These are phyloP conservation scores for Podospora conica DNA, from an alignment of 495 filamentous ascomycete species.

Conservation along the genomic window DNA sequence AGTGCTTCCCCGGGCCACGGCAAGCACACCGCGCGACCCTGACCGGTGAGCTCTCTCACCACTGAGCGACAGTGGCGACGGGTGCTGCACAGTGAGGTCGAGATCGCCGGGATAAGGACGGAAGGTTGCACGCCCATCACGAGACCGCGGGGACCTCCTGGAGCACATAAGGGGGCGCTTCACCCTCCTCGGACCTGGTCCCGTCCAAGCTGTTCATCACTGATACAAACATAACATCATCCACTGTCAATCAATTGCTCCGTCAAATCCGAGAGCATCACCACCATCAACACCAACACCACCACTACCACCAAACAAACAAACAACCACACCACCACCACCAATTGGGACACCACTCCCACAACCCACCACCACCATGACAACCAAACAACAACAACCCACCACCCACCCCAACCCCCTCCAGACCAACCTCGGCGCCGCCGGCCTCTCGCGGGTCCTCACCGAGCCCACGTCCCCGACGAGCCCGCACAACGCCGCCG, in stretches of 20 bases:
- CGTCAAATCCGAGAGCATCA: neutral
- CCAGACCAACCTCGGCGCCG: neutral
- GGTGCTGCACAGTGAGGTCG: neutral
- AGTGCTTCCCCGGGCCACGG: neutral
- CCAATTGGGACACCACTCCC: too few relatives aligned
- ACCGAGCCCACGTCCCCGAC: slow-evolving; percentile 9
- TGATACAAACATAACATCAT: neutral
- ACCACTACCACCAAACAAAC: neutral
- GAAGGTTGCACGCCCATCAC: neutral
- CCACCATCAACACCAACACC: neutral
- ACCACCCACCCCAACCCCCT: neutral
- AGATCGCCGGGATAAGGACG: neutral
- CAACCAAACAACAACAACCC: neutral
- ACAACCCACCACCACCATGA: neutral
- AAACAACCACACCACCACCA: neutral
- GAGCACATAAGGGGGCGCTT: neutral
- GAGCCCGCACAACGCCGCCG: slow-evolving; percentile 16
- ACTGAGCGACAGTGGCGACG: neutral
- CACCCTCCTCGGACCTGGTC: neutral
- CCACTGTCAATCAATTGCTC: neutral
- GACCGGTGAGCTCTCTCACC: neutral
- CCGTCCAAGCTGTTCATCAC: neutral
- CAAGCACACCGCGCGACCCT: neutral
- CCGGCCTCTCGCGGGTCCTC: slow-evolving; percentile 13
- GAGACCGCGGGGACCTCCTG: neutral